Conservation (phyloP, 768 basidiomycete genomes). For the Boletus insuetus region DNA sequence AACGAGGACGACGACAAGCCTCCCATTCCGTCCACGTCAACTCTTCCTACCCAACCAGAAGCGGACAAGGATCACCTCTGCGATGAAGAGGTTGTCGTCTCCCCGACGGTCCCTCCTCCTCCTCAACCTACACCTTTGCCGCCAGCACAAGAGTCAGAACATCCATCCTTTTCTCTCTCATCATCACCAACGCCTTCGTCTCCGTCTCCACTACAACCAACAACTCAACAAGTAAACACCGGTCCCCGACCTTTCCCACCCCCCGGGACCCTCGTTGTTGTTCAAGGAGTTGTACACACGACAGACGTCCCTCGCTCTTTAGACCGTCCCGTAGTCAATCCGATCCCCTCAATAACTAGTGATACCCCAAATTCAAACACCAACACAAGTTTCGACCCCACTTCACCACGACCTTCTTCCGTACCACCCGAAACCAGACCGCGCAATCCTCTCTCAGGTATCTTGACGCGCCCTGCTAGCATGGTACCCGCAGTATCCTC, state of each 20-base stretch:
- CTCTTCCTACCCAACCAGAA: conserved; percentile 5
- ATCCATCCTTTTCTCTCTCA: conserved; percentile 10
- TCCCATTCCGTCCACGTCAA: conserved; percentile 21
- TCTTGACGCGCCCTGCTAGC: conserved; percentile 39
- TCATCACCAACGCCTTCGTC: conserved; percentile 12
- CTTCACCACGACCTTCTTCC: conserved; percentile 18
- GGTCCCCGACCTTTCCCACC: conserved; percentile 57
- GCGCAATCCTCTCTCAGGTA: conserved; percentile 34
- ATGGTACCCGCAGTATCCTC: conserved; percentile 25
- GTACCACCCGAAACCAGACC: conserved; percentile 30
- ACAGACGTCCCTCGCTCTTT: conserved; percentile 53
- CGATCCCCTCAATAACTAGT: conserved; percentile 4
- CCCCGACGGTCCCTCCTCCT: conserved; percentile 13
- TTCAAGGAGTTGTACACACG: conserved; percentile 81
- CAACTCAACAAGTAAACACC: conserved; percentile 19
- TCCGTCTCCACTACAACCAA: conserved; percentile 22
- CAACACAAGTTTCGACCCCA: conserved; percentile 4
- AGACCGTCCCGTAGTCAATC: conserved; percentile 20
- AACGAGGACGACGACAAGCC: background rate
- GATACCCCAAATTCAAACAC: conserved; percentile 4
- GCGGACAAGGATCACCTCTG: background rate
- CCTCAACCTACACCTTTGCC: conserved; percentile 10
- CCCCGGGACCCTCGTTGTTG: conserved; percentile 76
- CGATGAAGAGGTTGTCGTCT: conserved; percentile 22
- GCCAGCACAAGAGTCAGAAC: conserved; percentile 11